phyloP scores from a whole-genome alignment of 768 basidiomycete species.

The Podaxis carcinomalis region DNA sequence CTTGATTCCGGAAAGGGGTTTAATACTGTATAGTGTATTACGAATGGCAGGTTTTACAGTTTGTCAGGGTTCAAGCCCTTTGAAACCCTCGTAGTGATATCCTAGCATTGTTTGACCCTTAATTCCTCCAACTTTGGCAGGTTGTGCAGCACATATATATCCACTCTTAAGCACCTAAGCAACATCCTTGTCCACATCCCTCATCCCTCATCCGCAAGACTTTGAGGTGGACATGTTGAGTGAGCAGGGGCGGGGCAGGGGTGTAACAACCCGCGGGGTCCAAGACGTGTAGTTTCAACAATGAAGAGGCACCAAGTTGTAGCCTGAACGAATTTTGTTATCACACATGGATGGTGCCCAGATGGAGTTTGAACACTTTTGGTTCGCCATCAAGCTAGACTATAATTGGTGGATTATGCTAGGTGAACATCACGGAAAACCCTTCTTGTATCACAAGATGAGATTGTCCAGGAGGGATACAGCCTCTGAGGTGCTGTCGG shows the following conservation, averaged over 20 bases:
- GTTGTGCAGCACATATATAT: background rate
- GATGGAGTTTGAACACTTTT: background rate
- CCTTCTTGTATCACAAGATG: background rate
- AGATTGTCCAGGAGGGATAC: background rate
- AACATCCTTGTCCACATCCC: background rate
- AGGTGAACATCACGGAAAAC: background rate
- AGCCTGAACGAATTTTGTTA: background rate
- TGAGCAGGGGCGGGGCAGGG: background rate
- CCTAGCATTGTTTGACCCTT: background rate
- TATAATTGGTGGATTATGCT: background rate
- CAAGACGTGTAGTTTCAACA: background rate
- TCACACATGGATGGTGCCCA: background rate
- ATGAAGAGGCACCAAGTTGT: background rate
- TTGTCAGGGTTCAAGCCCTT: too few relatives aligned
- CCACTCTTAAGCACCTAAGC: background rate
- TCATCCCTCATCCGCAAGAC: background rate
- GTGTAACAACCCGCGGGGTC: background rate
- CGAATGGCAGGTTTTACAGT: background rate
- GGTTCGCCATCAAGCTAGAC: background rate
- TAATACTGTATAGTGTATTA: background rate
- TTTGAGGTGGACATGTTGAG: background rate
- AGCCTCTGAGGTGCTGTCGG: background rate
- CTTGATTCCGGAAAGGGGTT: background rate
- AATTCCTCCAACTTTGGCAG: background rate
- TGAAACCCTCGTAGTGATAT: background rate